Conservation (phyloP, 106 monocot genomes). For the Amphibolis antarctica region DNA sequence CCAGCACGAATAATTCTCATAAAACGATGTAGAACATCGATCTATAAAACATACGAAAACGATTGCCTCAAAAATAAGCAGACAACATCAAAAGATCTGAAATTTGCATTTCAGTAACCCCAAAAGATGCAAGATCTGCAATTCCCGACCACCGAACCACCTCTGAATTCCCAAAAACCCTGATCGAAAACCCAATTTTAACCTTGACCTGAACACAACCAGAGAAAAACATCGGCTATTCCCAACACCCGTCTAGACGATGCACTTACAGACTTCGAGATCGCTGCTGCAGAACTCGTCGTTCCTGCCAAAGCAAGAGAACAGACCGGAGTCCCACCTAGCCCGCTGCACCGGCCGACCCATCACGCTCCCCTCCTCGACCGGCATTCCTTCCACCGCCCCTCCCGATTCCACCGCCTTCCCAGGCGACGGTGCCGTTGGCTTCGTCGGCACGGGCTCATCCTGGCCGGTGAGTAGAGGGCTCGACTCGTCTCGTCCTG, state of each 20-base stretch:
- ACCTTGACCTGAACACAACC: too few species aligned
- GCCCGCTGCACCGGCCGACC: conserved; percentile 31
- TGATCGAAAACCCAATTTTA: not conserved
- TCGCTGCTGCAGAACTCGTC: conserved; percentile 95
- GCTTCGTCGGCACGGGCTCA: too few species aligned
- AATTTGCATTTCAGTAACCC: not conserved
- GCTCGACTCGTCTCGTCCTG: too few species aligned
- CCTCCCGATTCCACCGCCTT: too few species aligned
- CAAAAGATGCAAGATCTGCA: not conserved
- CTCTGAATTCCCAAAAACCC: not conserved
- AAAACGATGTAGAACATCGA: not conserved
- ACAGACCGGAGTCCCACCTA: conserved; percentile 53
- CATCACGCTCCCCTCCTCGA: conserved; percentile 24
- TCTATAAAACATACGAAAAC: not conserved
- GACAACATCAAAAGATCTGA: not conserved
- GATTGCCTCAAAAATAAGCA: not conserved
- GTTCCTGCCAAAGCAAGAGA: conserved; percentile 60
- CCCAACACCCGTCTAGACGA: too few species aligned
- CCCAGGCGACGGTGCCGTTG: too few species aligned
- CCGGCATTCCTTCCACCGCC: conserved; percentile 43
- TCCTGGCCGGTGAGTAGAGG: too few species aligned
- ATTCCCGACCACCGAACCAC: not conserved
- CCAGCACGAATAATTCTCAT: too few species aligned
- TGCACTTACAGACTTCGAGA: conserved; percentile 74
- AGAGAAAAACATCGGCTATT: not conserved